Evolutionary conservation across 75 land plant genomes (phyloP).

Genomic region (Picea glauca): DNA sequence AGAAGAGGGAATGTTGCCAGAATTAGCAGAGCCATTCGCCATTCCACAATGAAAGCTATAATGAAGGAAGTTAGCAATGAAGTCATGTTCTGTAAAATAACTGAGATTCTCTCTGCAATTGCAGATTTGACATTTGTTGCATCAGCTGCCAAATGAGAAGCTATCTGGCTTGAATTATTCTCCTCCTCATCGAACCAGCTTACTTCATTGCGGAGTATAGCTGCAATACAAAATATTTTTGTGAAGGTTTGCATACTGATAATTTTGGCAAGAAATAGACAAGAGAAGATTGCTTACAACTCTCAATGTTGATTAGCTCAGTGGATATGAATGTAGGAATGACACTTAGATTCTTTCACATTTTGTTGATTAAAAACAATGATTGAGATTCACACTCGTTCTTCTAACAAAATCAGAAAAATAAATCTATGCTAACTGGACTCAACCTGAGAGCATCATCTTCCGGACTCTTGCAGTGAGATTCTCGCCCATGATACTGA

Average conservation of each 20-base stretch:
- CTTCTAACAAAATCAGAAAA: constrained; percentile 1
- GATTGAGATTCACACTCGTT: neutral
- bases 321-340: neutral
- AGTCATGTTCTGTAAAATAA: constrained; percentile 80
- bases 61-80: constrained; percentile 76
- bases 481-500: constrained; percentile 92
- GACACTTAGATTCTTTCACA: neutral
- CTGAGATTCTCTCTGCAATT: constrained; percentile 77
- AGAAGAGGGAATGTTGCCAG: constrained; percentile 84
- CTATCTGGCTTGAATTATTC: constrained; percentile 76
- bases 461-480: constrained; percentile 86
- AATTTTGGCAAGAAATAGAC: neutral
- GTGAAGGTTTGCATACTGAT: neutral
- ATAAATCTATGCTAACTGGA: neutral
- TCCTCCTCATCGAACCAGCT: constrained; percentile 93
- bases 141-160: constrained; percentile 71
- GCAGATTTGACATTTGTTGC: constrained; percentile 87
- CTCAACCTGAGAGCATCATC: constrained; percentile 87
- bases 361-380: neutral
- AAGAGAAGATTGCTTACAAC: neutral
- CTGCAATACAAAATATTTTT: constrained; percentile 28
- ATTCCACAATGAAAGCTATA: constrained; percentile 75
- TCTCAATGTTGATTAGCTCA: neutral
- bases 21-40: constrained; percentile 80
- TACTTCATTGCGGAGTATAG: constrained; percentile 80